phyloP scores from a whole-genome alignment of 1,284 basidiomycete species.

The Porphyrellus sp. region DNA sequence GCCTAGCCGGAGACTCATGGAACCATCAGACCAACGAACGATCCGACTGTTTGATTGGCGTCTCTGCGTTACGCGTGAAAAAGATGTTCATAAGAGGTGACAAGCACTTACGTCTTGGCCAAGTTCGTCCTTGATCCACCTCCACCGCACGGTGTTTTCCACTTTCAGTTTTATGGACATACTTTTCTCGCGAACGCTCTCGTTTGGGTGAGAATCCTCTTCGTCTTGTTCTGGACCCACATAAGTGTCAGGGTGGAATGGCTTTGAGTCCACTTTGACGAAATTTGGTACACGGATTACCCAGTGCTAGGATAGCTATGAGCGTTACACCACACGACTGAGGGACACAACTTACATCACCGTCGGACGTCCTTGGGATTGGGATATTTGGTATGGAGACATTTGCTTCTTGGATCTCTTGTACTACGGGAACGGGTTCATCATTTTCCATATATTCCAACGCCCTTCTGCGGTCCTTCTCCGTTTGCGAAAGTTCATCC shows the following conservation, averaged over 20 bases:
- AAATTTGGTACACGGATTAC: slow-evolving; percentile 83
- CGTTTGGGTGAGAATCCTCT: slow-evolving; percentile 53
- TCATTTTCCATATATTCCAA: slow-evolving; percentile 84
- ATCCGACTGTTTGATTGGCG: slow-evolving; percentile 86
- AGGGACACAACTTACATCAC: slow-evolving; percentile 49
- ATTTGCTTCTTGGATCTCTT: slow-evolving; percentile 61
- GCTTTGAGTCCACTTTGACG: slow-evolving; percentile 76
- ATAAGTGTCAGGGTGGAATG: slow-evolving; percentile 80
- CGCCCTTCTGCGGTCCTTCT: slow-evolving; percentile 63
- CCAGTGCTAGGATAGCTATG: slow-evolving; percentile 56
- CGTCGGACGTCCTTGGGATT: slow-evolving; percentile 66
- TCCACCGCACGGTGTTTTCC: slow-evolving; percentile 89
- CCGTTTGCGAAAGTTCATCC: slow-evolving; percentile 65
- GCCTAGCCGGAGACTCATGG: slow-evolving; percentile 81
- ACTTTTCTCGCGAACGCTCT: slow-evolving; percentile 63
- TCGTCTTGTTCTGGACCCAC: slow-evolving; percentile 77
- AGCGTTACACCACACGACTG: background rate
- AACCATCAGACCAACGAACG: slow-evolving; percentile 90
- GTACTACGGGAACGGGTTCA: slow-evolving; percentile 53
- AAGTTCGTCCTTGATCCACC: slow-evolving; percentile 73
- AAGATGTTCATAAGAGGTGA: background rate
- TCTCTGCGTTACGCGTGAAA: slow-evolving; percentile 41
- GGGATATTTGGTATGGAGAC: slow-evolving; percentile 78
- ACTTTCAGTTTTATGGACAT: slow-evolving; percentile 83
- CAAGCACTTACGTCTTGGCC: slow-evolving; percentile 61